Evolutionary conservation across 1,139 yeast genomes (phyloP), one percentile per base, ranked within the genome.

Genomic region (Yamadazyma jaroonii): DNA sequence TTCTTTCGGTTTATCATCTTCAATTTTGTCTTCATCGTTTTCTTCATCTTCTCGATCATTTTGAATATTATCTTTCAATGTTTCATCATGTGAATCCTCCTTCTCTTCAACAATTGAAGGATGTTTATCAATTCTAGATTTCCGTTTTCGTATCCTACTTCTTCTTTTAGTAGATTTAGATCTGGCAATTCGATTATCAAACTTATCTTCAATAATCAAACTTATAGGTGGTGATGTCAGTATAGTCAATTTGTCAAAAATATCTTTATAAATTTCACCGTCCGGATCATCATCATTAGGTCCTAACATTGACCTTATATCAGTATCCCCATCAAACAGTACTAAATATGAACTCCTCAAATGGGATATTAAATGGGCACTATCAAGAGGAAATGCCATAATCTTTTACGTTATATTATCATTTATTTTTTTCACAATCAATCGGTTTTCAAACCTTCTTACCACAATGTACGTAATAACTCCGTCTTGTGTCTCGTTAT

Each of bases 381-480:
- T 54, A 21, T 64, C 67, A 26, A 62, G 48, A 2, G 72, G 68
- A 39, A 67, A 65, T 15, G 72, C 62, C 73, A 67, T 67, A 10
- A 15, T 17, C 6, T 17, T 17, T 17, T 6, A 17, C 20, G 20
- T 6, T 17, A 17, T 17, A 17, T 17, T 17, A 17, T 17, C 20
- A 17, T 17, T 17, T 17, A 17, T 17, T 6, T 17, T 6, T n/a
- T n/a, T n/a, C n/a, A n/a, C 25, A 9, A 11, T 9, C 9, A 6
- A 24, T 4, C 9, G 26, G 4, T 5, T 7, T 25, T 7, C 14
- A 25, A 25, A 4, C n/a, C 28, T 11, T 4, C 20, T 17, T 17
- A n/a, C 8, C 20, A 17, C 20, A 17, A 17, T 17, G 20, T 17
- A n/a, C 20, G 4, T 17, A 6, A 17, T 17, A 17, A 17, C 20